Percentiles rank a stretch among this genome's conserved stretches.
Conservation (phyloP, 2,329 filamentous ascomycete genomes). For the Colletotrichum sp. region DNA sequence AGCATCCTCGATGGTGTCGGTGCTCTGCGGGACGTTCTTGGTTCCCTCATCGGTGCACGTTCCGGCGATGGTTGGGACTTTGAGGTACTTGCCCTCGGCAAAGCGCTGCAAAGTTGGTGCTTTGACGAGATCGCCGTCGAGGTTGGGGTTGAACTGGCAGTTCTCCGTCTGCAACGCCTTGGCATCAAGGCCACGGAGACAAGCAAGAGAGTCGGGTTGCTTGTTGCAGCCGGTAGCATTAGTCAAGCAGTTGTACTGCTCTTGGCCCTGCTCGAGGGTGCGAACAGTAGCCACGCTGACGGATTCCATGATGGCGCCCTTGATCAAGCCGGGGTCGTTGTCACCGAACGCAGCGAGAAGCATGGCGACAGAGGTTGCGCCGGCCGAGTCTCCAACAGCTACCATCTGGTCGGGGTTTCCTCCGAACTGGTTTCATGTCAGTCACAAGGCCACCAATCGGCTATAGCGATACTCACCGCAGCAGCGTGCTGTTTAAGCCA, state of each 20-base stretch:
- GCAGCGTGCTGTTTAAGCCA: conserved; percentile 73
- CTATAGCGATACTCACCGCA: conserved; percentile 26
- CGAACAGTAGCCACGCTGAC: conserved; percentile 56
- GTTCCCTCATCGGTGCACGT: conserved; percentile 45
- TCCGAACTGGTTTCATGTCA: conserved; percentile 58
- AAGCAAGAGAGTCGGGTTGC: conserved; percentile 44
- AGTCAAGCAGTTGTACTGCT: conserved; percentile 55
- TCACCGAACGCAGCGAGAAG: conserved; percentile 65
- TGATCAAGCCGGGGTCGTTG: conserved; percentile 52
- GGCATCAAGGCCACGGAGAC: conserved; percentile 36
- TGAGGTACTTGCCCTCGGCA: conserved; percentile 53
- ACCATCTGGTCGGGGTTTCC: conserved; percentile 73
- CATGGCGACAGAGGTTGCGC: conserved; percentile 68
- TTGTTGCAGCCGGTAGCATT: conserved; percentile 46
- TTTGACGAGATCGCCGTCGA: conserved; percentile 58
- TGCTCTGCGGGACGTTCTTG: conserved; percentile 31
- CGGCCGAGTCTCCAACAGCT: conserved; percentile 72
- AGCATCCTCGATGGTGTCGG: conserved; percentile 35
- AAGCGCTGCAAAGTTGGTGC: conserved; percentile 56
- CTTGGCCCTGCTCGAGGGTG: conserved; percentile 40
- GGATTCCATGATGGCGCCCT: conserved; percentile 55
- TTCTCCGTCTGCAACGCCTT: conserved; percentile 23
- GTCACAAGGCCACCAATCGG: background rate
- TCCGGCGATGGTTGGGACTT: conserved; percentile 56
- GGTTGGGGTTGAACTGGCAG: conserved; percentile 39